phyloP scores from a whole-genome alignment of 148 eudicot species.

The Fagopyrum esculentum region DNA sequence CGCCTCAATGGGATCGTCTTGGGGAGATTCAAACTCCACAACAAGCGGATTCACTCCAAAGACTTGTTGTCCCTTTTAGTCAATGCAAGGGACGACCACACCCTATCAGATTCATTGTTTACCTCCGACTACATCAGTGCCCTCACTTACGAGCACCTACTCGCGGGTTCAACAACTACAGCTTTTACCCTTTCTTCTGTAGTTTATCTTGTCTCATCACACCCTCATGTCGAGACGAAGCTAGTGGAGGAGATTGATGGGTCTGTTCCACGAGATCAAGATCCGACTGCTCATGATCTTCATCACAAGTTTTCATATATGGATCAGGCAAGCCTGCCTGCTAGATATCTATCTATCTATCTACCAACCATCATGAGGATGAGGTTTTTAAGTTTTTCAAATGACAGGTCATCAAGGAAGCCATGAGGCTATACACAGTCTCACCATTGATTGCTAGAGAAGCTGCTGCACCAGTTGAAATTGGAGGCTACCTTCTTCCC shows the following conservation, averaged over 20 bases:
- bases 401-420: conserved; percentile 46
- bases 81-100: conserved; percentile 52
- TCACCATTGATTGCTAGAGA: conserved; percentile 89
- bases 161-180: conserved; percentile 89
- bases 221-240: conserved; percentile 73
- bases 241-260: conserved; percentile 69
- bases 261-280: conserved; percentile 45
- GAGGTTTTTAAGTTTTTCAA: neutral
- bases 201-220: conserved; percentile 62
- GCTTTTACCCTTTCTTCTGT: conserved; percentile 76
- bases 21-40: conserved; percentile 28
- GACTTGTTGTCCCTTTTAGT: conserved; percentile 78
- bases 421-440: conserved; percentile 82
- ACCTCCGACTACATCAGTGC: conserved; percentile 70
- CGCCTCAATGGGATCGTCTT: conserved; percentile 58
- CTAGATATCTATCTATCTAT: neutral
- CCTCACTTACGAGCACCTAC: conserved; percentile 72
- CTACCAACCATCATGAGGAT: neutral
- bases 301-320: conserved; percentile 69
- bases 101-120: conserved; percentile 39
- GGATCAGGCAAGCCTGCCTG: conserved; percentile 52
- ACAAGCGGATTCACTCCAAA: conserved; percentile 33
- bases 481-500: conserved; percentile 80
- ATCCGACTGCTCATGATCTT: conserved; percentile 75
- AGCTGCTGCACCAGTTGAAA: conserved; percentile 54